Conservation (phyloP, 179 eudicot genomes). For the Camellia oleifera region DNA sequence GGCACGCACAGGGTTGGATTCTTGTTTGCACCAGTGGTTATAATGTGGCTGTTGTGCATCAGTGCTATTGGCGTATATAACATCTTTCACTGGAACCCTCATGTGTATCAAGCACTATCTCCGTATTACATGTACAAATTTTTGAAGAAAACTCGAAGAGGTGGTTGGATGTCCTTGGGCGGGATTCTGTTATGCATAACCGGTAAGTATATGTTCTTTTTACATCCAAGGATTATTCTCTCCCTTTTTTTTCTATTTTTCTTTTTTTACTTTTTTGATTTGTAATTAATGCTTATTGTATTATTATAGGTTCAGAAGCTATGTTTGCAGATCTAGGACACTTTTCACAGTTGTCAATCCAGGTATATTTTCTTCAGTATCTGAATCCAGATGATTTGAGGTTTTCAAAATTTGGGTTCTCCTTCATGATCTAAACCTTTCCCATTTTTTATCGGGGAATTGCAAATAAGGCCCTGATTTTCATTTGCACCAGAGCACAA, state of each 20-base stretch:
- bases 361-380: slow-evolving; percentile 36
- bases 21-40: slow-evolving; percentile 89
- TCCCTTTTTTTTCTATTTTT: neutral
- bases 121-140: slow-evolving; percentile 81
- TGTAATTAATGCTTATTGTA: neutral
- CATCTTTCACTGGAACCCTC: slow-evolving; percentile 82
- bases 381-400: neutral
- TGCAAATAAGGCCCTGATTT: too few relatives aligned
- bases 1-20: slow-evolving; percentile 92
- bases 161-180: slow-evolving; percentile 89
- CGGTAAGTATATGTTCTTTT: slow-evolving; percentile 36
- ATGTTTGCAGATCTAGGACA: slow-evolving; percentile 98
- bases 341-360: slow-evolving; percentile 82
- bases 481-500: too few relatives aligned
- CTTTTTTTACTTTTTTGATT: neutral
- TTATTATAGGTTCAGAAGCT: slow-evolving; percentile 80
- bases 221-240: neutral
- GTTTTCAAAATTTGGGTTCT: neutral
- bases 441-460: neutral
- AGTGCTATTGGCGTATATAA: slow-evolving; percentile 80
- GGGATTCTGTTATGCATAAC: slow-evolving; percentile 89
- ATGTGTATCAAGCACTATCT: slow-evolving; percentile 79
- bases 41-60: slow-evolving; percentile 80
- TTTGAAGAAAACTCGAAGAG: slow-evolving; percentile 76
- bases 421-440: neutral